Base-by-base conservation (phyloP, 2,329 filamentous ascomycete genomes). In the Trichoderma lentiforme region DNA sequence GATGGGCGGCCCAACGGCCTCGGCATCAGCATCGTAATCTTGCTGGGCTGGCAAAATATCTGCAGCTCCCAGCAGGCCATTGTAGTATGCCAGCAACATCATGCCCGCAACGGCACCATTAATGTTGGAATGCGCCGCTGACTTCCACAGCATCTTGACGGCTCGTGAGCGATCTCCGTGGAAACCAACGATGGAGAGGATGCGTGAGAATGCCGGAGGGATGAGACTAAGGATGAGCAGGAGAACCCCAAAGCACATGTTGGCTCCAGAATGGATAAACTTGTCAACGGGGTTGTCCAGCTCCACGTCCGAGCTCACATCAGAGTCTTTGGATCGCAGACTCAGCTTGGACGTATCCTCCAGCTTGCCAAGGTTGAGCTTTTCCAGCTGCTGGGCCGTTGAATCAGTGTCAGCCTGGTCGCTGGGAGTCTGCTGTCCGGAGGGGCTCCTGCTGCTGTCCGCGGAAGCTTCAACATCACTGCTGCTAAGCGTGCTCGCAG, bases 51-150 rank as follows among this genome's bases (percentile, higher is more conserved):
- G 91, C 18, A 97, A 85, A 70, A 99, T 98, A 79, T 99, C 96
- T 73, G 94, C 93, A 75, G 94, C 92, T 1, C 93, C 93, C 18
- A 97, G 87, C 36, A 97, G 88, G 6, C 92, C 92, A 78, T 97
- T 97, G 82, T 98, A 97, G 81, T 94, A 98, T 0, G 89, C 91
- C 18, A 98, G 86, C 0, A 98, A 84, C 30, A 93, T 88, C 53
- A 98, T 86, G 0, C 92, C 93, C 0, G 95, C 91, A 78, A 98
- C 91, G 7, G 93, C 95, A n/a, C 95, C 95, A 78, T 98, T 97
- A 77, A 98, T 88, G 80, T 97, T 97, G 73, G 91, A 83, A 79
- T 95, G 96, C 64, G 91, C 90, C 26, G 93, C 94, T 14, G 94
- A 93, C 79, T 93, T 91, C 96, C 96, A 99, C 5, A 99, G 89